Base-by-base conservation (phyloP, 2,329 filamentous ascomycete species). In the Trichoderma sp. region DNA sequence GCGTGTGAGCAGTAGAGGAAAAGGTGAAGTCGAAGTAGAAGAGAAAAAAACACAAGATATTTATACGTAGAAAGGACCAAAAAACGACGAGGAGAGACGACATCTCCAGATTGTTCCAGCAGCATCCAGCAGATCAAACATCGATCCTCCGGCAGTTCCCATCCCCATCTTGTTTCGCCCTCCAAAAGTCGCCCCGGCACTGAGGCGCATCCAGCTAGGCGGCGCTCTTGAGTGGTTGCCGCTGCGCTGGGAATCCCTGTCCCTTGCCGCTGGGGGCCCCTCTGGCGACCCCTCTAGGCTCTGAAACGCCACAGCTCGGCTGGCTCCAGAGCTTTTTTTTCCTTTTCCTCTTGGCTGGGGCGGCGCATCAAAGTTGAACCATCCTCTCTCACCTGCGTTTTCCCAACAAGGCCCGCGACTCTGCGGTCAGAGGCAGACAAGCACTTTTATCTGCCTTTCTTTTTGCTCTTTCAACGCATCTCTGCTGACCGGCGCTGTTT, bases 201-300 rank as follows among this genome's bases (percentile, higher is more conserved):
- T 67, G 63, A 58, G 56, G 55, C 53, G 53, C 35, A 56, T 47
- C 49, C 62, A 52, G 49, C 62, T 56, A 43, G 62, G 62, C 62
- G 35, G 59, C 24, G 53, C 55, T 24, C 53, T 59, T 58, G 56
- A 67, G 53, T 67, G 63, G 63, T 67, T 67, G 63, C 63, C 63
- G 63, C 53, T 35, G 55, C 7, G 37, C 55, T 59, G 55, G 63
- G 37, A 52, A 58, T 59, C 63, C 63, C 55, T 67, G 63, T 67
- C 29, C 27, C 63, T 37, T 37, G 49, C 52, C 31, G 16, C 52
- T 40, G 24, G 43, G 47, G 16, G 11, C 29, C 49, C 27, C 52
- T 47, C 29, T 49, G 53, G n/a, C 13, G n/a, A 14, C 63, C 29
- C 55, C 63, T 66, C 33, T 33, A 33, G 33, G 33, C 33, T 33